Evolutionary conservation across 2,329 filamentous ascomycete genomes (phyloP), one percentile per base, ranked within the genome.

Genomic region (Aspergillus sergii): DNA sequence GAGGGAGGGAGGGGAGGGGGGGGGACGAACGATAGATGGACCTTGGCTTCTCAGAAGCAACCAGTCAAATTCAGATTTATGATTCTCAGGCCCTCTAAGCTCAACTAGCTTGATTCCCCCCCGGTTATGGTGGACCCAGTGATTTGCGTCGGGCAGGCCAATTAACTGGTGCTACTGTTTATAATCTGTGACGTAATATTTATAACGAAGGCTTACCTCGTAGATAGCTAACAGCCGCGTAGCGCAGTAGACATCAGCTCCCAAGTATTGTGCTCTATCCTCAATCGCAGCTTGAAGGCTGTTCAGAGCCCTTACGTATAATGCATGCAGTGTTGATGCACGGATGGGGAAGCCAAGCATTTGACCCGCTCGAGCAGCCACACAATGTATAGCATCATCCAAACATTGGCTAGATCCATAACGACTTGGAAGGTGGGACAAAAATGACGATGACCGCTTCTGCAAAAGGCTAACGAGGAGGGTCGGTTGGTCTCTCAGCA

Each of bases 1-100:
- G 36, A 30, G 28, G 12, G 12, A 9, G 7, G 11, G 11, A 43
- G 23, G 23, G 23, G 23, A 23, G 2, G 2, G 23, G 23, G 2
- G n/a, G n/a, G 4, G 16, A 58, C 56, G 11, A 11, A 58, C 56
- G 11, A 58, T 58, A 8, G 56, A 58, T 21, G 56, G 56, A 14
- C 56, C 56, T 48, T 58, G 56, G n/a, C 39, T 58, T 48, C 41
- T 58, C 3, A 58, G 16, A 12, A 58, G 56, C 56, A 58, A 23
- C 56, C 39, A 12, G 43, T 58, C 56, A 48, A 58, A 58, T 1
- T 30, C 19, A 2, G 41, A 30, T 36, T 23, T 30, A 48, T 39
- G 56, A 6, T 48, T 58, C 41, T n/a, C n/a, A 1, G 56, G 56
- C 16, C 56, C 56, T 9, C 56, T n/a, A 14, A 58, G 14, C 56